Conservation (phyloP, 345 rosid species). For the Salix viminalis region DNA sequence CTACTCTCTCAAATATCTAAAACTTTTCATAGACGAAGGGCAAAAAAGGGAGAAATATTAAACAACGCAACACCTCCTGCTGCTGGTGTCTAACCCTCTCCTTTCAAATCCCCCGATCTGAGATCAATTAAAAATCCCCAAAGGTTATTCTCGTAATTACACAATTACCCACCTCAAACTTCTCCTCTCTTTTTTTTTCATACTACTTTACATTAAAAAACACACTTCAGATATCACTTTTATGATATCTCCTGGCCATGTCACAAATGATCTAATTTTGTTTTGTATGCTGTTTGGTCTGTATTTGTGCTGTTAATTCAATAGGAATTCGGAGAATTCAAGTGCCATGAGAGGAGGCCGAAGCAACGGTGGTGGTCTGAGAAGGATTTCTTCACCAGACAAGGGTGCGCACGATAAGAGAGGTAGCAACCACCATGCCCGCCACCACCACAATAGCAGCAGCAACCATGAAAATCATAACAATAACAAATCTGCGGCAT, state of each 20-base stretch:
- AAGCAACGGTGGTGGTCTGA: slow-evolving; percentile 40
- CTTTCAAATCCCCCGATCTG: slow-evolving; percentile 12
- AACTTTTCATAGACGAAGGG: background rate
- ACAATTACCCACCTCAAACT: slow-evolving; percentile 2
- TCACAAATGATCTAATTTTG: background rate
- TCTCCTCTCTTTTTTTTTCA: background rate
- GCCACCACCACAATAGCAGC: slow-evolving; percentile 5
- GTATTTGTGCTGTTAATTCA: background rate
- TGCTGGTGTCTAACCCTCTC: background rate
- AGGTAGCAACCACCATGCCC: slow-evolving; percentile 14
- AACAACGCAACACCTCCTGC: background rate
- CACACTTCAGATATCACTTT: background rate
- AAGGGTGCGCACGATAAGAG: slow-evolving; percentile 51
- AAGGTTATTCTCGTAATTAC: slow-evolving; percentile 42
- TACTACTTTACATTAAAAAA: background rate
- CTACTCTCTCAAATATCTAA: slow-evolving; percentile 7
- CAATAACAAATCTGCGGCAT: slow-evolving; percentile 41
- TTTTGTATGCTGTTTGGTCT: background rate
- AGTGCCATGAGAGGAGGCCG: slow-evolving; percentile 68
- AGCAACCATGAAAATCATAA: background rate
- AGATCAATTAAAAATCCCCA: slow-evolving; percentile 8
- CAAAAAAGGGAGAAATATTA: background rate
- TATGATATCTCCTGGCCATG: background rate
- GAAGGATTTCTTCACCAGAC: slow-evolving; percentile 50
- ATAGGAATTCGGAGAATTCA: slow-evolving; percentile 57